phyloP scores from a whole-genome alignment of 2,329 filamentous ascomycete genomes.

The Aquanectria penicillioides region DNA sequence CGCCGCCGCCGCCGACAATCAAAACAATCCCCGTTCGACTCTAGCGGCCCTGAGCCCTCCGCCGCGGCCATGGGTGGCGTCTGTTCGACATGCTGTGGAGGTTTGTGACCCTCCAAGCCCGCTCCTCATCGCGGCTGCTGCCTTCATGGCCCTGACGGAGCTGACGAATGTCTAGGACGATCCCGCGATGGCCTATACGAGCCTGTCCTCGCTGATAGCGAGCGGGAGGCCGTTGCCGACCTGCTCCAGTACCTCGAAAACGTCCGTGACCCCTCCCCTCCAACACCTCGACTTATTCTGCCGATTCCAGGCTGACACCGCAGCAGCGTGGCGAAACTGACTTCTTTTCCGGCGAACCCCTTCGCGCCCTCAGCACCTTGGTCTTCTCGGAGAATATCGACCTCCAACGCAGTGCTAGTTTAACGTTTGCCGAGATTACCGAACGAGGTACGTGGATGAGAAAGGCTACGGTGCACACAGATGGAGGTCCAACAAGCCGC shows the following conservation, averaged over 20 bases:
- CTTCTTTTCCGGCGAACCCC: constrained; percentile 96
- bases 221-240: constrained; percentile 96
- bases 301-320: constrained; percentile 42
- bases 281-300: not conserved
- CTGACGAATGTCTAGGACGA: constrained; percentile 65
- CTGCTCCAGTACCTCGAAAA: constrained; percentile 96
- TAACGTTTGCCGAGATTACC: constrained; percentile 99
- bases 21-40: constrained; percentile 18
- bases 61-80: constrained; percentile 66
- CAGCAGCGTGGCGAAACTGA: constrained; percentile 91
- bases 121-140: constrained; percentile 10
- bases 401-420: constrained; percentile 93
- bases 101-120: constrained; percentile 39
- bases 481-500: not conserved
- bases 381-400: constrained; percentile 99
- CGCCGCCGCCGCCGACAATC: constrained; percentile 20
- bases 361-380: constrained; percentile 91
- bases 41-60: constrained; percentile 29
- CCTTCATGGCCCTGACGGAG: constrained; percentile 19
- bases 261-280: constrained; percentile 62
- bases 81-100: constrained; percentile 69
- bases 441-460: constrained; percentile 79
- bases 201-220: constrained; percentile 90
- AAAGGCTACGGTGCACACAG: not conserved
- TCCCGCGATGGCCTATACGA: constrained; percentile 86